A percentile compares a stretch with the other conserved stretches of the same genome.
These are phyloP conservation scores for Talaromyces atroroseus DNA, from an alignment of 2,329 filamentous ascomycete genomes.

Conservation along the genomic window DNA sequence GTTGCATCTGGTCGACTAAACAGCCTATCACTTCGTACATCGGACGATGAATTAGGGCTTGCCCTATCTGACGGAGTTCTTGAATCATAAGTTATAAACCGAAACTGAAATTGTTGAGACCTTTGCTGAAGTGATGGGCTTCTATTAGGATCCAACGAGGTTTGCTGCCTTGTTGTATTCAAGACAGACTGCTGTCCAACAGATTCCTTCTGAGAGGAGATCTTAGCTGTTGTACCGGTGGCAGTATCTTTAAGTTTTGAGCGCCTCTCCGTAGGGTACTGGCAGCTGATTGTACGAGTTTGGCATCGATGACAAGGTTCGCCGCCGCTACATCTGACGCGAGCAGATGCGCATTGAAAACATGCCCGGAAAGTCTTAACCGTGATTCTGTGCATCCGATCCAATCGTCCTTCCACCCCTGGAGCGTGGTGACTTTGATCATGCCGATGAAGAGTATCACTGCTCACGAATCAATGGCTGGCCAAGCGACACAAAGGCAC, in stretches of 20 bases:
- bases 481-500: not conserved
- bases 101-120: constrained; percentile 22
- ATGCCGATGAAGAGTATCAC: constrained; percentile 38
- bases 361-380: constrained; percentile 40
- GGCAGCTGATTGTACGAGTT: constrained; percentile 32
- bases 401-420: constrained; percentile 24
- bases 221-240: not conserved
- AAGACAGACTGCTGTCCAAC: not conserved
- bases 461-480: constrained; percentile 11
- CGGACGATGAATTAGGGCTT: not conserved
- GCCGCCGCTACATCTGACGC: constrained; percentile 36
- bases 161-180: not conserved
- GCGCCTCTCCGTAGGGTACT: constrained; percentile 36
- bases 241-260: constrained; percentile 27
- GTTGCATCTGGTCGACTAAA: not conserved
- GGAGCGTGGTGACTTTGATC: constrained; percentile 34
- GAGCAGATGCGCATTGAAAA: constrained; percentile 34
- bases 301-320: constrained; percentile 34
- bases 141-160: not conserved
- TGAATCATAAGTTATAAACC: constrained; percentile 14
- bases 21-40: not conserved
- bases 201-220: not conserved
- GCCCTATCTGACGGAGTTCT: not conserved
- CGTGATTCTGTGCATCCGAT: constrained; percentile 36
- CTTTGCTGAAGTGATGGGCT: constrained; percentile 13